phyloP scores from a whole-genome alignment of 805 yeast species.

The Danielozyma ontarioensis region DNA sequence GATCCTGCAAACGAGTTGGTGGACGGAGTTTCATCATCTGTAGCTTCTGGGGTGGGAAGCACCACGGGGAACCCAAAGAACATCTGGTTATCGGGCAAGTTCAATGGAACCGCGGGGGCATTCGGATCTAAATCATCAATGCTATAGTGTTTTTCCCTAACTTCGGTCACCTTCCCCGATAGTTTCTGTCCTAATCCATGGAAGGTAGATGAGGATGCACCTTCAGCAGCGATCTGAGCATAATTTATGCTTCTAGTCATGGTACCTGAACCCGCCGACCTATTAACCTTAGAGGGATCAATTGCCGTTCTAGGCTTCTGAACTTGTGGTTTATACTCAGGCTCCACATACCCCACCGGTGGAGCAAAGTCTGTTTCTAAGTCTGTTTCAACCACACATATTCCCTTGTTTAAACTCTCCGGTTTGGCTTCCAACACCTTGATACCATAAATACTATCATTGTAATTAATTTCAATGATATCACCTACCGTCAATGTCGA shows the following conservation, averaged over 20 bases:
- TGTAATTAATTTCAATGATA: constrained; percentile 78
- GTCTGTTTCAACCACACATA: constrained; percentile 96
- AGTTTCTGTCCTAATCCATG: constrained; percentile 65
- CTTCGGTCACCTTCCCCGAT: constrained; percentile 50
- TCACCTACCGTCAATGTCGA: constrained; percentile 84
- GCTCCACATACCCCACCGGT: constrained; percentile 97
- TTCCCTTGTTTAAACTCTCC: constrained; percentile 54
- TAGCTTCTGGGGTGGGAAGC: constrained; percentile 31
- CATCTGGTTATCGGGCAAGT: constrained; percentile 76
- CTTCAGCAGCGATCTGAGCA: constrained; percentile 49
- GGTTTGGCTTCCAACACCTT: constrained; percentile 88
- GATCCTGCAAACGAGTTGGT: constrained; percentile 49
- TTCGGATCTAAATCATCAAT: constrained; percentile 44
- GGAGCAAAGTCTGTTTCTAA: constrained; percentile 97
- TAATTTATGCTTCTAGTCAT: constrained; percentile 76
- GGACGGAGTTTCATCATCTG: constrained; percentile 29
- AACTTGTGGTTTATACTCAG: constrained; percentile 50
- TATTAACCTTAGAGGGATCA: constrained; percentile 28
- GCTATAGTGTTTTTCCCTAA: constrained; percentile 19
- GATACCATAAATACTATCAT: constrained; percentile 70
- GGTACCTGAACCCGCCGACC: constrained; percentile 50
- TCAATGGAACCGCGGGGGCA: constrained; percentile 67
- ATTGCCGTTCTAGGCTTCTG: constrained; percentile 28
- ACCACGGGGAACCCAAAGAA: constrained; percentile 89
- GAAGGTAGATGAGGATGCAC: constrained; percentile 26